phyloP scores from a whole-genome alignment of 1,139 yeast species.

The Meyerozyma guilliermondii region DNA sequence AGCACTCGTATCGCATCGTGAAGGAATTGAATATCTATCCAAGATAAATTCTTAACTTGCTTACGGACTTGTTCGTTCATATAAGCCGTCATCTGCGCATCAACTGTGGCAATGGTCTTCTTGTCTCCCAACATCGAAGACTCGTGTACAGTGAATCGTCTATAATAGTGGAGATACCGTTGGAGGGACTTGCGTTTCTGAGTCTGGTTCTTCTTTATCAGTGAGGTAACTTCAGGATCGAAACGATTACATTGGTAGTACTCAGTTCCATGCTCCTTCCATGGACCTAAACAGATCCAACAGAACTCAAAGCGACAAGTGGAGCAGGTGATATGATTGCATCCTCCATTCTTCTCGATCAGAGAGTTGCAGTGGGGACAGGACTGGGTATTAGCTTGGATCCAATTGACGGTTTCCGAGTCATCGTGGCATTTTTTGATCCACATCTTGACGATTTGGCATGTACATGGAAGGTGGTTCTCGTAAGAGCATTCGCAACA shows the following conservation, averaged over 20 bases:
- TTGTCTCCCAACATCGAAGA: constrained; percentile 72
- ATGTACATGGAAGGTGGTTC: constrained; percentile 82
- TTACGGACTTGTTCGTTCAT: constrained; percentile 49
- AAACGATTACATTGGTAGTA: constrained; percentile 67
- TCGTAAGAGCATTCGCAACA: constrained; percentile 76
- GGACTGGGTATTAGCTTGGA: constrained; percentile 77
- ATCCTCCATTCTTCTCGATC: constrained; percentile 89
- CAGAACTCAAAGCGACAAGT: constrained; percentile 80
- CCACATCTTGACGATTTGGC: constrained; percentile 70
- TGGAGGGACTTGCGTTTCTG: constrained; percentile 43
- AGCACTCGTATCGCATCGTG: constrained; percentile 65
- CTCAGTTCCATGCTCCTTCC: constrained; percentile 67
- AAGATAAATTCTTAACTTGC: constrained; percentile 43
- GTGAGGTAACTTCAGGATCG: constrained; percentile 34
- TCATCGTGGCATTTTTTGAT: constrained; percentile 77
- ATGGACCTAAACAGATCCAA: constrained; percentile 83
- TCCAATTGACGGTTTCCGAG: constrained; percentile 87
- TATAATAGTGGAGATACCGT: constrained; percentile 73
- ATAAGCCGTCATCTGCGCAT: constrained; percentile 53
- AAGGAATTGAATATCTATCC: constrained; percentile 88
- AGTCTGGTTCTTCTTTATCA: constrained; percentile 27
- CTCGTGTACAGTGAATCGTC: constrained; percentile 73
- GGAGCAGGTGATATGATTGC: constrained; percentile 91
- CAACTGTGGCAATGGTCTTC: constrained; percentile 56
- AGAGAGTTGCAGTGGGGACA: constrained; percentile 65